Conservation (phyloP, 1,139 yeast species). For the Suhomyces ambrosiae region DNA sequence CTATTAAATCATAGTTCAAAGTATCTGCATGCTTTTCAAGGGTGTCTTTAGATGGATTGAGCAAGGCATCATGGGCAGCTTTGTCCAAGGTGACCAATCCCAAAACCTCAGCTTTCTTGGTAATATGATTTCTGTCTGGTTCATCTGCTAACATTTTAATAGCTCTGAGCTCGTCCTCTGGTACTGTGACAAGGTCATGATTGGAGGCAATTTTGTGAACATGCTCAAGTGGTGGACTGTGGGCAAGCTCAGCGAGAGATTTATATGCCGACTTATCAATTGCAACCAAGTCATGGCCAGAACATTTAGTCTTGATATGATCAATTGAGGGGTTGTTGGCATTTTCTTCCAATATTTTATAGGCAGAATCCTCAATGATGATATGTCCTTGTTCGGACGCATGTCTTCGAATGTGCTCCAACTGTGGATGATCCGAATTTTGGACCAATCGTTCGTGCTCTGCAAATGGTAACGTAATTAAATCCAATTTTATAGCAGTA, state of each 20-base stretch:
- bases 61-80: slow-evolving; percentile 12
- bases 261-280: slow-evolving; percentile 10
- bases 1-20: slow-evolving; percentile 14
- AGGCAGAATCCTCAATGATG: slow-evolving; percentile 24
- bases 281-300: slow-evolving; percentile 2
- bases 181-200: slow-evolving; percentile 18
- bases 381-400: slow-evolving; percentile 22
- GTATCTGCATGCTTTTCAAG: slow-evolving; percentile 13
- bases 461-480: slow-evolving; percentile 8
- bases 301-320: slow-evolving; percentile 16
- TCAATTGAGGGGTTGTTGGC: slow-evolving; percentile 18
- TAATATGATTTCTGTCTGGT: slow-evolving; percentile 31
- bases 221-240: slow-evolving; percentile 30
- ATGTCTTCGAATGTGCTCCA: slow-evolving; percentile 18
- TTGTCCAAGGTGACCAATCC: slow-evolving; percentile 15
- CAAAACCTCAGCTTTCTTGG: slow-evolving; percentile 19
- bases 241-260: slow-evolving; percentile 15
- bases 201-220: slow-evolving; percentile 20
- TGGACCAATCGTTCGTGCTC: slow-evolving; percentile 6
- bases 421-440: slow-evolving; percentile 7
- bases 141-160: slow-evolving; percentile 19
- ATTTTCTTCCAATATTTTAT: slow-evolving; percentile 13
- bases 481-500: slow-evolving; percentile 4
- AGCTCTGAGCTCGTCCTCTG: slow-evolving; percentile 14
- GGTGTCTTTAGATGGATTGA: slow-evolving; percentile 13